Percentiles rank a stretch among this genome's conserved stretches.
Evolutionary conservation across 176 grass and related monocot genomes (phyloP).

Genomic region (Areca catechu): DNA sequence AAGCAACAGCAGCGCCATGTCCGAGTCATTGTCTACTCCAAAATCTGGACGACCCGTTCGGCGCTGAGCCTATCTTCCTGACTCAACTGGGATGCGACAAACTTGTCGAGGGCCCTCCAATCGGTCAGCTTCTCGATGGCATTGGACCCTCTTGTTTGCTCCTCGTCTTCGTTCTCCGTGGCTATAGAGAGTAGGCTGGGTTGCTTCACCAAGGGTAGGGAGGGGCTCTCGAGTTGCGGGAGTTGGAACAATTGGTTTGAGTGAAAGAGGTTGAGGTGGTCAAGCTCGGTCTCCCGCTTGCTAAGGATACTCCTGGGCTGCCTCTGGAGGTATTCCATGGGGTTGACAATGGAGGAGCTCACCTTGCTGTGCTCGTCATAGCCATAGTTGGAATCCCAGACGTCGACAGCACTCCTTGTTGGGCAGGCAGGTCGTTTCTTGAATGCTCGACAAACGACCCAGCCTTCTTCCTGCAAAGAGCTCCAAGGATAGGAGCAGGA

Average conservation of each 20-base stretch:
- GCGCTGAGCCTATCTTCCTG: constrained; percentile 29
- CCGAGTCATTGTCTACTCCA: constrained; percentile 25
- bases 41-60: constrained; percentile 4
- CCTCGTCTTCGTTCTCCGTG: constrained; percentile 15
- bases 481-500: too few relatives aligned
- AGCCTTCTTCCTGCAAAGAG: constrained; percentile 81
- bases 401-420: constrained; percentile 31
- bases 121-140: constrained; percentile 29
- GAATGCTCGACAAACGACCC: constrained; percentile 93
- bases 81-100: constrained; percentile 72
- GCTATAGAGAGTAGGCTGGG: constrained; percentile 7
- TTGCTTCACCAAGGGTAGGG: constrained; percentile 20
- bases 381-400: constrained; percentile 35
- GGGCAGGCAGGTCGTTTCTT: constrained; percentile 69
- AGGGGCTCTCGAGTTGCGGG: constrained; percentile 63
- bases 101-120: constrained; percentile 70
- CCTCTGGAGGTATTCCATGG: constrained; percentile 40
- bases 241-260: constrained; percentile 42
- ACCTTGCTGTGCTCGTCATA: constrained; percentile 33
- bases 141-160: constrained; percentile 18
- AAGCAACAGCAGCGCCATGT: constrained; percentile 48
- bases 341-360: constrained; percentile 19
- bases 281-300: constrained; percentile 48
- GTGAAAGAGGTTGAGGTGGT: constrained; percentile 32
- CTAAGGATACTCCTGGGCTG: constrained; percentile 26